These are phyloP conservation scores for Xylaria sp. DNA, from an alignment of 2,329 filamentous ascomycete species.

Conservation along the genomic window DNA sequence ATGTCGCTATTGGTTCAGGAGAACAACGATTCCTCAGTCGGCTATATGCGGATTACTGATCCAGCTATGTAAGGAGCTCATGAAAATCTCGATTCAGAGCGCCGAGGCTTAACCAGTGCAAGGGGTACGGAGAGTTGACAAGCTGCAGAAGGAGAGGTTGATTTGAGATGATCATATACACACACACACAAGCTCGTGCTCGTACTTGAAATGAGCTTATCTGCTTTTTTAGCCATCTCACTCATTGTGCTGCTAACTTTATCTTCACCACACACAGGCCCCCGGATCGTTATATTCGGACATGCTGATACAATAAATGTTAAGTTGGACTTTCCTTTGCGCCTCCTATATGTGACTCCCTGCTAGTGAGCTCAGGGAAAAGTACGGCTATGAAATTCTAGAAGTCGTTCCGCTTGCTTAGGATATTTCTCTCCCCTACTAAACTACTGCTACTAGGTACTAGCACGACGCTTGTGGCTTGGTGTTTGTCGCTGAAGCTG, in stretches of 20 bases:
- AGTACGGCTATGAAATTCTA: not conserved
- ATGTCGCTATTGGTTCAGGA: not conserved
- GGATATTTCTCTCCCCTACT: not conserved
- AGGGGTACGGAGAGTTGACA: conserved; percentile 24
- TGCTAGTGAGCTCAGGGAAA: not conserved
- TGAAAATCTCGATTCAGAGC: conserved; percentile 38
- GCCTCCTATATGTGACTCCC: not conserved
- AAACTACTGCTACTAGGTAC: not conserved
- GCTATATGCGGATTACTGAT: not conserved
- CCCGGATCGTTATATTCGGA: conserved; percentile 20
- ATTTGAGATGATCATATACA: not conserved
- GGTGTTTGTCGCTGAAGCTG: conserved; percentile 1
- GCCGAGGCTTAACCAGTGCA: conserved; percentile 29
- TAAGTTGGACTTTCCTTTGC: not conserved
- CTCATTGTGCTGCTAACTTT: not conserved
- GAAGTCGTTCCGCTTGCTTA: not conserved
- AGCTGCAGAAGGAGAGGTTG: not conserved
- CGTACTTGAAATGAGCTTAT: not conserved
- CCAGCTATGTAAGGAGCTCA: conserved; percentile 32
- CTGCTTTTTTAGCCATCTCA: not conserved
- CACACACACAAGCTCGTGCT: not conserved
- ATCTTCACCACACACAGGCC: not conserved
- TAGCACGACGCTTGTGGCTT: not conserved
- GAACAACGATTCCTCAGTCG: conserved; percentile 1
- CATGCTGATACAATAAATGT: conserved; percentile 10